phyloP scores from a whole-genome alignment of 2,329 filamentous ascomycete species.

The Rhexocercosporidium sp. region DNA sequence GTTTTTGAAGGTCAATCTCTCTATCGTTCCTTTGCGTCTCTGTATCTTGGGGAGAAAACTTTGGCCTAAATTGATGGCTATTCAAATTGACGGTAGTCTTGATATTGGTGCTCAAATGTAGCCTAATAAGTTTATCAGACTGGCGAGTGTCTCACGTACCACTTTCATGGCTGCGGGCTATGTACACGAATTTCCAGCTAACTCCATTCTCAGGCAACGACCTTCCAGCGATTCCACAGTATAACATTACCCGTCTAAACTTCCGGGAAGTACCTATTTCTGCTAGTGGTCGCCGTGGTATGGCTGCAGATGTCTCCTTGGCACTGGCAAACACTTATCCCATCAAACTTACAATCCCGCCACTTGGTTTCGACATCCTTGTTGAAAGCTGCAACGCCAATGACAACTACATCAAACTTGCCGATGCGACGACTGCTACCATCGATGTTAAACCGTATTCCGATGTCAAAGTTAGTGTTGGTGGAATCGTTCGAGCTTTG shows the following conservation, averaged over 20 bases:
- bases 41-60: conserved; percentile 66
- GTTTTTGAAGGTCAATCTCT: conserved; percentile 82
- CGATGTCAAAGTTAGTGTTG: conserved; percentile 71
- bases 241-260: conserved; percentile 81
- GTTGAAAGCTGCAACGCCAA: conserved; percentile 78
- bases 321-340: conserved; percentile 78
- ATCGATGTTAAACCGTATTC: conserved; percentile 71
- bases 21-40: conserved; percentile 65
- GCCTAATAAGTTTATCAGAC: conserved; percentile 30
- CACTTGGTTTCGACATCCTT: conserved; percentile 82
- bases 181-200: conserved; percentile 27
- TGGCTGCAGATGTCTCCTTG: conserved; percentile 81
- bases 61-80: conserved; percentile 40
- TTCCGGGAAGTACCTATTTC: conserved; percentile 72
- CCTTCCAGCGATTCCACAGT: conserved; percentile 78
- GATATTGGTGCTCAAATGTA: conserved; percentile 12
- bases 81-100: conserved; percentile 19
- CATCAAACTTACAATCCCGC: conserved; percentile 75
- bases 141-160: not conserved
- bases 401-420: conserved; percentile 78
- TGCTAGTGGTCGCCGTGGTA: conserved; percentile 56
- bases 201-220: conserved; percentile 57
- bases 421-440: conserved; percentile 71
- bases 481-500: conserved; percentile 74
- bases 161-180: not conserved